A percentile compares a stretch with the other conserved stretches of the same genome.
Evolutionary conservation across 805 yeast genomes (phyloP).

Genomic region (Pichia kluyveri): DNA sequence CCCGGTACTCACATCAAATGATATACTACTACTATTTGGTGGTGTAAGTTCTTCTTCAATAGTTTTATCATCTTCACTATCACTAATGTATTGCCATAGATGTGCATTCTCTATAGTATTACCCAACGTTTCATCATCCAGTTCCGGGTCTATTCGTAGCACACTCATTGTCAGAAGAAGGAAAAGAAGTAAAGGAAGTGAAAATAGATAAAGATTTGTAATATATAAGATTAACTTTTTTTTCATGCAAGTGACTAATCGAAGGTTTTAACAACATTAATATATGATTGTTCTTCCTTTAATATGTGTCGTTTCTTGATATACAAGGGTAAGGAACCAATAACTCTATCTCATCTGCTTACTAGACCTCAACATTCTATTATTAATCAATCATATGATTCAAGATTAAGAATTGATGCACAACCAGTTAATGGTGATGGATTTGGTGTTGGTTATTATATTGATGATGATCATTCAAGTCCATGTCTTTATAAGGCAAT

Average conservation of each 20-base stretch:
- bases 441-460: slow-evolving; percentile 93
- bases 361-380: slow-evolving; percentile 97
- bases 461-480: slow-evolving; percentile 26
- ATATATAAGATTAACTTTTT: no score
- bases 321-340: slow-evolving; percentile 85
- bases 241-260: no score
- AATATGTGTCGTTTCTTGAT: slow-evolving; percentile 88
- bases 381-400: slow-evolving; percentile 91
- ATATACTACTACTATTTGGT: neutral
- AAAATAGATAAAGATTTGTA: no score
- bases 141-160: neutral
- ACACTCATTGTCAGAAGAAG: no score
- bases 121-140: slow-evolving; percentile 20
- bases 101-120: slow-evolving; percentile 24
- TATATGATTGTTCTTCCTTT: no score
- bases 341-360: slow-evolving; percentile 72
- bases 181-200: no score
- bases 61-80: no score
- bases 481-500: slow-evolving; percentile 94
- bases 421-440: slow-evolving; percentile 98
- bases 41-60: no score
- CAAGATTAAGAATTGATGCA: slow-evolving; percentile 77
- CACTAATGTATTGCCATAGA: slow-evolving; percentile 7
- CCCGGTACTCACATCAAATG: slow-evolving; percentile 31
- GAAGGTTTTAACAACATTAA: no score